These are phyloP conservation scores for Spergularia azorica DNA, from an alignment of 179 eudicot genomes.

Conservation along the genomic window DNA sequence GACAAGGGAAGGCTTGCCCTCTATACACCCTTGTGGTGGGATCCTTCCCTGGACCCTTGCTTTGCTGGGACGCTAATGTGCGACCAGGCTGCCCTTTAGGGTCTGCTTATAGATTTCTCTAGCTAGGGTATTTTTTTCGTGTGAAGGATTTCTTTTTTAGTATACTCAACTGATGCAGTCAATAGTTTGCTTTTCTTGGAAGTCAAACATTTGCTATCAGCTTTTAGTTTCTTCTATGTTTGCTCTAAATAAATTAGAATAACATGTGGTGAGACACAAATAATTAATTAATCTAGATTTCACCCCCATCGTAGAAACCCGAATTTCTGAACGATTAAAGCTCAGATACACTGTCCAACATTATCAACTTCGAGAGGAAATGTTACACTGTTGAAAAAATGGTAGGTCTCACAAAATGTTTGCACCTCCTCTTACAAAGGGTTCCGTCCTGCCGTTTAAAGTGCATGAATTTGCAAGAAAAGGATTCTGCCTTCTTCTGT, in stretches of 20 bases:
- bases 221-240: neutral
- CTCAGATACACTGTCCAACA: too few species aligned
- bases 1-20: too few species aligned
- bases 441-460: neutral
- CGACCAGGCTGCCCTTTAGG: neutral
- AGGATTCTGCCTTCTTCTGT: conserved; percentile 1
- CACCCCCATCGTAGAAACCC: neutral
- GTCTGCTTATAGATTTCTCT: neutral
- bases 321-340: neutral
- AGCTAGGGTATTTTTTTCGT: neutral
- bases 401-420: too few species aligned
- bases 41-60: too few species aligned
- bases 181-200: neutral
- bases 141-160: neutral
- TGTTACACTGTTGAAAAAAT: too few species aligned
- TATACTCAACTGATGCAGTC: neutral
- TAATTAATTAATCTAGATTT: too few species aligned
- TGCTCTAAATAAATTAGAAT: neutral
- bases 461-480: conserved; percentile 4
- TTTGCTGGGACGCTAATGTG: too few species aligned
- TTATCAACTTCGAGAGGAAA: too few species aligned
- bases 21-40: too few species aligned
- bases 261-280: neutral
- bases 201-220: neutral
- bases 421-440: too few species aligned